These are phyloP conservation scores for Phytophthora europaea DNA, from an alignment of 352 stramenopile genomes.

Conservation along the genomic window DNA sequence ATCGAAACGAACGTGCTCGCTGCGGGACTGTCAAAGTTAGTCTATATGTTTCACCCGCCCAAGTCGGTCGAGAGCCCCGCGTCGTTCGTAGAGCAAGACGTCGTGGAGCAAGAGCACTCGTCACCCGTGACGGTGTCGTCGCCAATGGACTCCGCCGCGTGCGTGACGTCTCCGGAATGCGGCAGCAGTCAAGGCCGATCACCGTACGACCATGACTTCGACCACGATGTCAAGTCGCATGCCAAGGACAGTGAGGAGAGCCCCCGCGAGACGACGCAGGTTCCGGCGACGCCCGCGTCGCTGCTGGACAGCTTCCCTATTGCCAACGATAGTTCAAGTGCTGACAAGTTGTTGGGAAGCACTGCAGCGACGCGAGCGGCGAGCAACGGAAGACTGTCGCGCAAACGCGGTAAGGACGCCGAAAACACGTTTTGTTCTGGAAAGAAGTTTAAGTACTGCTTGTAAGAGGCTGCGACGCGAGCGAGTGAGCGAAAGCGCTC, in stretches of 20 bases:
- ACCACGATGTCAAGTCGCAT: slow-evolving; percentile 70
- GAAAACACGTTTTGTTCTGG: slow-evolving; percentile 64
- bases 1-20: slow-evolving; percentile 82
- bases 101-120: slow-evolving; percentile 55
- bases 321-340: slow-evolving; percentile 82
- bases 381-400: slow-evolving; percentile 37
- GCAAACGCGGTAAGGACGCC: slow-evolving; percentile 60
- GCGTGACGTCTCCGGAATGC: slow-evolving; percentile 83
- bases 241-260: slow-evolving; percentile 62
- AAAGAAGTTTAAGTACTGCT: slow-evolving; percentile 73
- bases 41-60: slow-evolving; percentile 75
- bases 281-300: slow-evolving; percentile 47
- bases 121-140: slow-evolving; percentile 47
- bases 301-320: slow-evolving; percentile 64
- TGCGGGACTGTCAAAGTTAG: slow-evolving; percentile 76
- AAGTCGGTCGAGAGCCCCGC: slow-evolving; percentile 66
- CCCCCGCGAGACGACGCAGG: slow-evolving; percentile 54
- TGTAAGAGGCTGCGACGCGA: slow-evolving; percentile 52
- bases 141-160: slow-evolving; percentile 71
- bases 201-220: slow-evolving; percentile 80
- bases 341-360: slow-evolving; percentile 76
- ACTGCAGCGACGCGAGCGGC: slow-evolving; percentile 35
- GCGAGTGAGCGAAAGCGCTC: slow-evolving; percentile 25
- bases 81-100: slow-evolving; percentile 52
- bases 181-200: slow-evolving; percentile 73